Evolutionary conservation across 129 eudicot species (phyloP), one percentile per base, ranked within the genome.

Genomic region (Calendula officinalis): DNA sequence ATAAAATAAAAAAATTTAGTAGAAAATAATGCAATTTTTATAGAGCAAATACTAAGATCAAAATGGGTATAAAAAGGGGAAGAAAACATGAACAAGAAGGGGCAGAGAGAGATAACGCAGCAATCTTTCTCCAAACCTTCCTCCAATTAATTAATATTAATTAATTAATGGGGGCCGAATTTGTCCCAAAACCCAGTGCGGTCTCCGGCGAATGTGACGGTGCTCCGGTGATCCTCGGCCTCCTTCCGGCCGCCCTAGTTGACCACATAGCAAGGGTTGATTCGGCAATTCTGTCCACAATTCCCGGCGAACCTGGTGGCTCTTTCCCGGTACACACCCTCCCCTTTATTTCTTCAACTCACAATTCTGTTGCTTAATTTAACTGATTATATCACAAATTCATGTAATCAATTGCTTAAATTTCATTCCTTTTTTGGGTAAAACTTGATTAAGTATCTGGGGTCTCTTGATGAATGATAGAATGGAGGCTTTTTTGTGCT

Each of bases 301-400:
- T 94, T 52, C 85, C 90, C 36, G 97, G 97, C n/a, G 99, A 94
- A 65, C 73, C 81, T 14, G 99, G 99, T 51, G 99, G 99, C 38
- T 94, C 99, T 30, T 86, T 94, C 48, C 99, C 97, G 49, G 99
- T 94, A 89, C 15, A 22, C 32, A 30, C 37, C 3, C 40, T 48
- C 46, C 35, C 64, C 59, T 62, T 3, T 7, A 6, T 16, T 58
- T 45, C 51, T 22, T 22, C 30, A 22, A 22, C 30, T 22, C 2
- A 4, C 8, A 27, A 49, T 17, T 58, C 4, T 51, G 17, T n/a
- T 53, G 41, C 45, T 44, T 35, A 53, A 15, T 22, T 22, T 22
- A 22, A 6, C 15, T 64, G 16, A 51, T 57, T 43, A n/a, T 10
- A 53, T 43, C 41, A 40, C 42, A 72, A 30, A 34, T 55, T 56